Evolutionary conservation across 2,329 filamentous ascomycete species (phyloP).

Genomic region (Arachnomyces sp.): DNA sequence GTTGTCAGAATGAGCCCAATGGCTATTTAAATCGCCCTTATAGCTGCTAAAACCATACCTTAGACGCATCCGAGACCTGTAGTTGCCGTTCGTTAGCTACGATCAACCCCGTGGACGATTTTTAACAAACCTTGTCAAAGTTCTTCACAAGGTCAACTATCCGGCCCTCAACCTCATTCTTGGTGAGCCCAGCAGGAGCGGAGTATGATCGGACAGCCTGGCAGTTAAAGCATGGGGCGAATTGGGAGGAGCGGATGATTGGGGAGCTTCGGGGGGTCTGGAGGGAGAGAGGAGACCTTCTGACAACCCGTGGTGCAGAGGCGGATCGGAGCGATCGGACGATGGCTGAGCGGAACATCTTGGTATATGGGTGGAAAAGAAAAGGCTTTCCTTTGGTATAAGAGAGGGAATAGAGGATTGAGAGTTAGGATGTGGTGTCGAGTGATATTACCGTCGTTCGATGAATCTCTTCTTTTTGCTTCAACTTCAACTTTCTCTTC

Average conservation of each 20-base stretch:
- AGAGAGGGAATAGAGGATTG: constrained; percentile 5
- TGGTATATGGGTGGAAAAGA: constrained; percentile 26
- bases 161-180: constrained; percentile 80
- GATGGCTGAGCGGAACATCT: constrained; percentile 84
- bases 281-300: constrained; percentile 51
- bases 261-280: constrained; percentile 49
- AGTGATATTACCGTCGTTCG: not conserved
- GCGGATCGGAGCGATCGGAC: constrained; percentile 63
- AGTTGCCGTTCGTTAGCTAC: constrained; percentile 13
- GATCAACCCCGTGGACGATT: not conserved
- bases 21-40: not conserved
- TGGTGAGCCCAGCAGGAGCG: constrained; percentile 65
- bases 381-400: constrained; percentile 4
- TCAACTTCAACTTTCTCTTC: constrained; percentile 2
- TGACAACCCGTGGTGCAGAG: constrained; percentile 43
- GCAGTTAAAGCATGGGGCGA: constrained; percentile 55
- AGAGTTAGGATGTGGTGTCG: constrained; percentile 7
- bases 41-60: constrained; percentile 36
- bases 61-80: constrained; percentile 44
- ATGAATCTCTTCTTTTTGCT: constrained; percentile 1
- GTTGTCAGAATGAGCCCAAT: constrained; percentile 15
- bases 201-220: constrained; percentile 77
- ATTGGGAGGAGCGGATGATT: constrained; percentile 53
- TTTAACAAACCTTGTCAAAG: constrained; percentile 81
- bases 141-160: constrained; percentile 89